Evolutionary conservation across 345 rosid genomes (phyloP).

Genomic region (Linum usitatissimum): DNA sequence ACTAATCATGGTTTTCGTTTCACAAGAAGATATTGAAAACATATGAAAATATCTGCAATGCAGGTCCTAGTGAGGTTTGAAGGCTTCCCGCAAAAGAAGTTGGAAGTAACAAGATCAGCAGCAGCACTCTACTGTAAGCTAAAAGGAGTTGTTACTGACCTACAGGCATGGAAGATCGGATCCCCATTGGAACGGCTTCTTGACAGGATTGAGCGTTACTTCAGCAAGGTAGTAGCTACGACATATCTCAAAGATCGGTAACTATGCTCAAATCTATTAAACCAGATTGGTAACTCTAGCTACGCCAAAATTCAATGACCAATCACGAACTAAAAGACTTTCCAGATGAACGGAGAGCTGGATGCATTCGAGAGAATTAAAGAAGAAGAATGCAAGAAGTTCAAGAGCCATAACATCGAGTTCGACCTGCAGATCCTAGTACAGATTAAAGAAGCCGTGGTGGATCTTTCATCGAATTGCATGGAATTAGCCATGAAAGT

Average conservation of each 20-base stretch:
- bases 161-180: constrained; percentile 11
- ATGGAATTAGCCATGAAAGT: constrained; percentile 18
- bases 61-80: constrained; percentile 18
- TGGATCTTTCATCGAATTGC: constrained; percentile 17
- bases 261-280: background rate
- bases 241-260: background rate
- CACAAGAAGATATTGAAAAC: no score
- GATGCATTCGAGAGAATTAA: constrained; percentile 14
- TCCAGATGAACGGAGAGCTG: constrained; percentile 12
- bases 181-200: constrained; percentile 8
- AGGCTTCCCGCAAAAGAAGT: constrained; percentile 17
- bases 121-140: constrained; percentile 17
- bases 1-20: background rate
- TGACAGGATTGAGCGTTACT: constrained; percentile 14
- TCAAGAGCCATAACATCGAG: constrained; percentile 9
- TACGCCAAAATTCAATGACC: background rate
- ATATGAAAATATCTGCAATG: background rate
- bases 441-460: constrained; percentile 13
- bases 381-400: constrained; percentile 12
- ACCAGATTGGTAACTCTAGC: background rate
- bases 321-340: background rate
- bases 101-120: constrained; percentile 17
- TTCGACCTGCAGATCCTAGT: constrained; percentile 11
- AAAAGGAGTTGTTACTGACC: constrained; percentile 1
- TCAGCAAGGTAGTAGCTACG: constrained; percentile 9